phyloP scores from a whole-genome alignment of 768 basidiomycete genomes.

The Rhodocollybia butyracea region DNA sequence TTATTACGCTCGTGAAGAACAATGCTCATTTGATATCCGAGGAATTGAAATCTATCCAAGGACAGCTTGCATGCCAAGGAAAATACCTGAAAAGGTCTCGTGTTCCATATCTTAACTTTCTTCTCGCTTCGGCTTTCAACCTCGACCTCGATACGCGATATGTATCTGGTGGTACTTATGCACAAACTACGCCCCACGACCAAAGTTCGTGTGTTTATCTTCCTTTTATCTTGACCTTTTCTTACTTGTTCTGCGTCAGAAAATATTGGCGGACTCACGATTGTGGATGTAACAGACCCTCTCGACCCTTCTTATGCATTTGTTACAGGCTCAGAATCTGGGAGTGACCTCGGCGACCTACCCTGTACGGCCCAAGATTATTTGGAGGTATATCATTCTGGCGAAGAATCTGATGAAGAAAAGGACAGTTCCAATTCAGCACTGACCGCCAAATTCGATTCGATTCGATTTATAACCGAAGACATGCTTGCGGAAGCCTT shows the following conservation, averaged over 20 bases:
- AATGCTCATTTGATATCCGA: slow-evolving; percentile 32
- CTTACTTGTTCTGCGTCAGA: slow-evolving; percentile 20
- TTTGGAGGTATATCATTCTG: background rate
- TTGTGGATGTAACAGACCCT: slow-evolving; percentile 31
- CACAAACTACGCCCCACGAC: slow-evolving; percentile 14
- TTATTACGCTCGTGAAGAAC: slow-evolving; percentile 30
- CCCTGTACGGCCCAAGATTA: slow-evolving; percentile 8
- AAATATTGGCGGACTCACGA: slow-evolving; percentile 32
- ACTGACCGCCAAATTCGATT: slow-evolving; percentile 1
- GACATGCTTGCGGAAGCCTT: slow-evolving; percentile 11
- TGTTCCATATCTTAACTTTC: slow-evolving; percentile 27
- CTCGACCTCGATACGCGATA: slow-evolving; percentile 22
- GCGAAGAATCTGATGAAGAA: background rate
- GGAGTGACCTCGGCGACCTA: background rate
- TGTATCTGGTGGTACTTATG: slow-evolving; percentile 15
- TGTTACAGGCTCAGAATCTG: background rate
- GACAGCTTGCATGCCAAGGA: slow-evolving; percentile 21
- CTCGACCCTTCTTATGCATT: slow-evolving; percentile 26
- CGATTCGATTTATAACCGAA: background rate
- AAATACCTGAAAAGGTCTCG: slow-evolving; percentile 13
- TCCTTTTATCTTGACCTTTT: no score
- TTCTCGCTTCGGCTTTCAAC: slow-evolving; percentile 28
- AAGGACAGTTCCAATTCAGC: background rate
- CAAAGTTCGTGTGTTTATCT: slow-evolving; percentile 18
- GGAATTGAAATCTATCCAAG: slow-evolving; percentile 29